These are phyloP conservation scores for Aspergillus melleus DNA, from an alignment of 2,329 filamentous ascomycete species.

Conservation along the genomic window DNA sequence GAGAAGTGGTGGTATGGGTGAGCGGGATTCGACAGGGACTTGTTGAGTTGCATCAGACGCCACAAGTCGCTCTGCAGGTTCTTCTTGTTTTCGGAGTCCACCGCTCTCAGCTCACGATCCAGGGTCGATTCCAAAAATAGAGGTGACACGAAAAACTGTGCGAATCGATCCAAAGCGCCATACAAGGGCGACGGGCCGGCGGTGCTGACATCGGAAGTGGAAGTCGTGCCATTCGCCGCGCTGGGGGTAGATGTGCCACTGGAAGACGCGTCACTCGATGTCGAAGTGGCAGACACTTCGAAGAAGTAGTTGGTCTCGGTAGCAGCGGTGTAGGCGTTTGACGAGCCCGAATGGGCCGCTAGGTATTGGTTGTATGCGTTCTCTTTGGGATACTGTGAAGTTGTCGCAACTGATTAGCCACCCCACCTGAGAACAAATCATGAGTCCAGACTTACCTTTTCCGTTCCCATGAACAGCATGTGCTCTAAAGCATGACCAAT, in stretches of 20 bases:
- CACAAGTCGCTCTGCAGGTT: conserved; percentile 89
- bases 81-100: conserved; percentile 97
- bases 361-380: conserved; percentile 96
- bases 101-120: conserved; percentile 82
- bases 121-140: conserved; percentile 82
- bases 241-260: conserved; percentile 27
- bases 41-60: conserved; percentile 84
- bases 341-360: conserved; percentile 82
- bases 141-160: conserved; percentile 89
- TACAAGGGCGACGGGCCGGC: conserved; percentile 60
- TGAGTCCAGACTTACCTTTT: conserved; percentile 63
- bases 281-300: conserved; percentile 80
- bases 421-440: neutral
- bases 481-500: conserved; percentile 97
- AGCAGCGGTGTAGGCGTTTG: conserved; percentile 90
- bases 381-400: conserved; percentile 74
- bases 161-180: conserved; percentile 85
- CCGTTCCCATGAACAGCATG: conserved; percentile 96
- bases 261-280: conserved; percentile 36
- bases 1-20: conserved; percentile 92
- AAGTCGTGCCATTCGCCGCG: conserved; percentile 23
- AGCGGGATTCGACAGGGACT: conserved; percentile 80
- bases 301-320: conserved; percentile 99
- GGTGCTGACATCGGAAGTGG: conserved; percentile 19
- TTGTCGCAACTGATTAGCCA: conserved; percentile 2